phyloP scores from a whole-genome alignment of 129 eudicot genomes.

The Helichrysum umbraculigerum region DNA sequence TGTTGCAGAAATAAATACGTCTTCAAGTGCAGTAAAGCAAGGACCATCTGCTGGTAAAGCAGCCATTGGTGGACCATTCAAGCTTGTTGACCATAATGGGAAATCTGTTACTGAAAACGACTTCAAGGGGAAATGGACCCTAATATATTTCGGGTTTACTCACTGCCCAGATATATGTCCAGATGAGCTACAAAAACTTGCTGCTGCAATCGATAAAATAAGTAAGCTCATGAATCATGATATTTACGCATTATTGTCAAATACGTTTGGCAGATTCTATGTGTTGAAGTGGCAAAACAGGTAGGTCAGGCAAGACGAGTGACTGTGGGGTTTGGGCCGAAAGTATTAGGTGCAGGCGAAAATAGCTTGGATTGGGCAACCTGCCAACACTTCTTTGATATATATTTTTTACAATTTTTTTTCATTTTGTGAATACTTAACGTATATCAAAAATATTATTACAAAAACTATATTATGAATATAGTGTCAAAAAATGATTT shows the following conservation, averaged over 20 bases:
- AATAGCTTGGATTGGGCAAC: not conserved
- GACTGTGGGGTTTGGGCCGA: not conserved
- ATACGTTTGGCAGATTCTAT: not conserved
- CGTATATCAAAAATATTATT: too few species aligned
- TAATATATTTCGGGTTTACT: slow-evolving; percentile 88
- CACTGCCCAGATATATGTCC: slow-evolving; percentile 99
- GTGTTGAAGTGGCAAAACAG: not conserved
- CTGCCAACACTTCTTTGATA: not conserved
- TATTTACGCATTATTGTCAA: not conserved
- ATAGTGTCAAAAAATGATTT: not conserved
- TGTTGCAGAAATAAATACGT: slow-evolving; percentile 59
- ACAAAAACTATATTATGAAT: not conserved
- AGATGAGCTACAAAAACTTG: slow-evolving; percentile 89
- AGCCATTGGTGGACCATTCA: slow-evolving; percentile 90
- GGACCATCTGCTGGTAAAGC: slow-evolving; percentile 97
- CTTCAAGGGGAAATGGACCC: slow-evolving; percentile 80
- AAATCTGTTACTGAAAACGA: slow-evolving; percentile 76
- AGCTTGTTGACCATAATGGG: slow-evolving; percentile 84
- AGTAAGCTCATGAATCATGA: slow-evolving; percentile 45
- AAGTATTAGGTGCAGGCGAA: not conserved
- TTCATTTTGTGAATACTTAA: too few species aligned
- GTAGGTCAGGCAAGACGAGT: not conserved
- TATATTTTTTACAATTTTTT: too few species aligned
- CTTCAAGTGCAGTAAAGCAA: slow-evolving; percentile 69
- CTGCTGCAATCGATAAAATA: slow-evolving; percentile 81